Evolutionary conservation across 106 monocot genomes (phyloP).

Genomic region (Acorus gramineus): DNA sequence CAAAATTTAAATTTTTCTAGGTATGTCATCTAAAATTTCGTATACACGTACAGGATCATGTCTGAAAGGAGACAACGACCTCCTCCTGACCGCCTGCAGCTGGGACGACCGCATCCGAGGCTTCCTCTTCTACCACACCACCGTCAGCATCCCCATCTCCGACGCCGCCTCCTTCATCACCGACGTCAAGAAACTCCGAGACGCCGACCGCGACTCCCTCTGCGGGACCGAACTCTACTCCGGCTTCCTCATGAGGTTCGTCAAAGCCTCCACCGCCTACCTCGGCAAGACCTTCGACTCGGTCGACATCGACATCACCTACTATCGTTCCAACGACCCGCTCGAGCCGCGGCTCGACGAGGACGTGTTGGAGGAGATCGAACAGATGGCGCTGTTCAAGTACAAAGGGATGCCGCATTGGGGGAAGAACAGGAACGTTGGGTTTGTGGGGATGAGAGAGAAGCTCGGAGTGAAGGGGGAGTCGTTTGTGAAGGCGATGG

Average conservation of each 20-base stretch:
- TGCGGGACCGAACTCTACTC: slow-evolving; percentile 16
- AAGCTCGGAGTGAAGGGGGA: slow-evolving; percentile 9
- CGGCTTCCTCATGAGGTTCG: slow-evolving; percentile 15
- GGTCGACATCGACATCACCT: slow-evolving; percentile 19
- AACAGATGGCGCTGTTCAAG: slow-evolving; percentile 10
- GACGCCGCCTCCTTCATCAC: slow-evolving; percentile 2
- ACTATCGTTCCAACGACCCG: slow-evolving; percentile 12
- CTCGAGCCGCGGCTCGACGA: slow-evolving; percentile 3
- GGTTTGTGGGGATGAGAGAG: slow-evolving; percentile 7
- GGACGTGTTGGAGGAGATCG: slow-evolving; percentile 11
- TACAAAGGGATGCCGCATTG: background rate
- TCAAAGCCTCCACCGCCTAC: slow-evolving; percentile 11
- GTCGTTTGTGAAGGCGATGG: slow-evolving; percentile 5
- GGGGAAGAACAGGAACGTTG: slow-evolving; percentile 15
- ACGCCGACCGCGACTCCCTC: slow-evolving; percentile 1
- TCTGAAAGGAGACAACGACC: background rate
- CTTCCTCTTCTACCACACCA: slow-evolving; percentile 18
- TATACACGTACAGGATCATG: slow-evolving; percentile 4
- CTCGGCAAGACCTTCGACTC: slow-evolving; percentile 8
- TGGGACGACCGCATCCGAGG: slow-evolving; percentile 11
- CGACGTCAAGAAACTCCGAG: slow-evolving; percentile 16
- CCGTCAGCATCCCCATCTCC: slow-evolving; percentile 10
- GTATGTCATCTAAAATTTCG: too few species aligned
- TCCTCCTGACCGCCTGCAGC: slow-evolving; percentile 1
- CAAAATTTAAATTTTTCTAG: too few species aligned